Percentiles rank a stretch among this genome's conserved stretches.
phyloP scores from a whole-genome alignment of 805 yeast genomes.

The Candida yuanshanica region DNA sequence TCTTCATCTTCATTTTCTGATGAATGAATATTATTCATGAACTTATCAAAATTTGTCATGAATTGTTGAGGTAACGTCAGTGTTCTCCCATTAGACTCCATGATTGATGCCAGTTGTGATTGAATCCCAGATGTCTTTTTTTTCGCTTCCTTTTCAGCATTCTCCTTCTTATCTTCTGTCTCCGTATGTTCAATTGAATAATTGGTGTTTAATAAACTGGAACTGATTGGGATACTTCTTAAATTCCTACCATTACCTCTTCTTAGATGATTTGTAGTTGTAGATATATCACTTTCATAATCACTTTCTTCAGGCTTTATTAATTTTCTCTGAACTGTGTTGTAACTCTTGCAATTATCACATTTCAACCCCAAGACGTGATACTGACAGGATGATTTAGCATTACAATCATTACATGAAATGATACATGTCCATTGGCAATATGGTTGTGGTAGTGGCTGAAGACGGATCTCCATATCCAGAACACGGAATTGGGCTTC shows the following conservation, averaged over 20 bases:
- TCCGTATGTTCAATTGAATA: constrained; percentile 16
- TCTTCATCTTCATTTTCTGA: constrained; percentile 15
- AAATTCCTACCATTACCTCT: constrained; percentile 11
- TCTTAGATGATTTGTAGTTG: constrained; percentile 17
- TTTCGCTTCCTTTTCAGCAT: not conserved
- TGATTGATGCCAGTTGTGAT: not conserved
- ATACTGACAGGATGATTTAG: constrained; percentile 67
- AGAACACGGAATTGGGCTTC: constrained; percentile 82
- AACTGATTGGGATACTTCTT: constrained; percentile 18
- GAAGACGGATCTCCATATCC: constrained; percentile 74
- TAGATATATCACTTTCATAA: constrained; percentile 22
- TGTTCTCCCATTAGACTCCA: constrained; percentile 6
- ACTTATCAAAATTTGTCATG: constrained; percentile 23
- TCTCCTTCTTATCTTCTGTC: not conserved
- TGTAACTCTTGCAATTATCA: constrained; percentile 80
- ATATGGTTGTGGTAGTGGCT: constrained; percentile 78
- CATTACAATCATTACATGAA: constrained; percentile 83
- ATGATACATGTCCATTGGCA: constrained; percentile 69
- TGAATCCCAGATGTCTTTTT: not conserved
- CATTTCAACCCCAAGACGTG: constrained; percentile 87
- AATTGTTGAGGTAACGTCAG: constrained; percentile 25
- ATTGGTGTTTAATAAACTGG: constrained; percentile 21
- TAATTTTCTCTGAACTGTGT: constrained; percentile 68
- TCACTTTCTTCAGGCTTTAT: constrained; percentile 59
- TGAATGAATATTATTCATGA: constrained; percentile 18